Evolutionary conservation across 495 filamentous ascomycete genomes (phyloP).

Genomic region (Neurospora hispaniola): DNA sequence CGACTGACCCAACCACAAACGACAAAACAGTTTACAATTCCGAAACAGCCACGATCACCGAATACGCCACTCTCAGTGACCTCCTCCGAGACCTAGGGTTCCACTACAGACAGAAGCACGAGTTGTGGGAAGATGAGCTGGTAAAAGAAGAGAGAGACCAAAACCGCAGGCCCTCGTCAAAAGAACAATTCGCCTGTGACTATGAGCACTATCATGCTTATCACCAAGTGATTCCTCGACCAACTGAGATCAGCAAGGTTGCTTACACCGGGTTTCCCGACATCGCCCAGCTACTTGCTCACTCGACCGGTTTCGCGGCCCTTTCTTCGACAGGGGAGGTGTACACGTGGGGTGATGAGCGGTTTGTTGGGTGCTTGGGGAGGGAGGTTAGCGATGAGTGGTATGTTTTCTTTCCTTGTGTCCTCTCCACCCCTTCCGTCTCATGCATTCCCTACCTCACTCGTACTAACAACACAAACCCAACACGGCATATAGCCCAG

Average conservation of each 20-base stretch:
- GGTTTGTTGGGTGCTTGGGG: conserved; percentile 41
- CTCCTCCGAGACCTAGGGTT: conserved; percentile 2
- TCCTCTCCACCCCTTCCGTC: not conserved
- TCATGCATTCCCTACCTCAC: not conserved
- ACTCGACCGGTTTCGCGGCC: conserved; percentile 41
- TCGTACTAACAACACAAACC: not conserved
- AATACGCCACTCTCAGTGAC: conserved; percentile 15
- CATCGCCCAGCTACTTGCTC: conserved; percentile 38
- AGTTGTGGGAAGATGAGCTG: not conserved
- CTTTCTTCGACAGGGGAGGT: conserved; percentile 39
- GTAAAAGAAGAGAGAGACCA: not conserved
- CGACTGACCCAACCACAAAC: too few species aligned
- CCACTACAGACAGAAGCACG: not conserved
- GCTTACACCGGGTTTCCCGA: conserved; percentile 12
- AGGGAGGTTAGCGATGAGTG: conserved; percentile 21
- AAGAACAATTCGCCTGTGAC: not conserved
- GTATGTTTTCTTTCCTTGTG: not conserved
- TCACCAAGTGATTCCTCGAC: not conserved
- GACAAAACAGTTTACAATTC: conserved; percentile 13
- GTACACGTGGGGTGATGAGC: conserved; percentile 50
- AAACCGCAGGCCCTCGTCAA: not conserved
- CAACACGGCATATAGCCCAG: conserved; percentile 23
- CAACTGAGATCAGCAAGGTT: not conserved
- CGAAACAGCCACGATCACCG: conserved; percentile 8
- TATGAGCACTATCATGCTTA: too few species aligned